Base-by-base conservation (phyloP, 441 rosid genomes). In the Aleurites moluccanus region DNA sequence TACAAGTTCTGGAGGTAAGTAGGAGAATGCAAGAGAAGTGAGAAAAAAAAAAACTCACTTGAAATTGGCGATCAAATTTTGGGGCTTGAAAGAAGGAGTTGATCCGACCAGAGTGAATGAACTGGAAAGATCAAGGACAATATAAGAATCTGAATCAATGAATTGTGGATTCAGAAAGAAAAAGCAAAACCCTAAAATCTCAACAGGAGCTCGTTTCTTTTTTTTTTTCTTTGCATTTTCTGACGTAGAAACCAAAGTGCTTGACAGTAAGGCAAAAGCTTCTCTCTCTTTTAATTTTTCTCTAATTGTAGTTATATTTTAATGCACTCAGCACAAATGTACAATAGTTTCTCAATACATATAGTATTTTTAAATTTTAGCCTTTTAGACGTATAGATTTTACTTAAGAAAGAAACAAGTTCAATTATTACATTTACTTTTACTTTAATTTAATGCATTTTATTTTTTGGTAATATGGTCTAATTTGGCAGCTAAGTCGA, bases 91-190 rank as follows among this genome's bases (percentile, higher is more conserved):
- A 35, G 69, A 57, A 67, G 64, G n/a, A n/a, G n/a, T n/a, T n/a
- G n/a, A n/a, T n/a, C n/a, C n/a, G 35, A 73, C 21, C 73, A 81
- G 60, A 14, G 23, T 20, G 66, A 35, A 63, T 27, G 9, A 67
- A 21, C 23, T 21, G 56, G 69, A 70, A 28, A 68, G 60, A 20
- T 63, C 73, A 80, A 75, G 35, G 23, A 28, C 7, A 47, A 67
- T 7, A 38, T 0, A 57, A 66, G 65, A 65, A 53, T 79, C 80
- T 69, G 80, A 80, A 85, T 69, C 75, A 57, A 62, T 57, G 80
- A 47, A 42, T 35, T 78, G 45, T 35, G 76, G 79, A 77, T 73
- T 73, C 70, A 67, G 80, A 73, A 73, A 75, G 82, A 83, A 76
- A 82, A 28, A 70, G 57, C 40, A 66, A 80, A 70, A 70, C 74